These are phyloP conservation scores for Pleurostoma richardsiae DNA, from an alignment of 2,329 filamentous ascomycete genomes.

Conservation along the genomic window DNA sequence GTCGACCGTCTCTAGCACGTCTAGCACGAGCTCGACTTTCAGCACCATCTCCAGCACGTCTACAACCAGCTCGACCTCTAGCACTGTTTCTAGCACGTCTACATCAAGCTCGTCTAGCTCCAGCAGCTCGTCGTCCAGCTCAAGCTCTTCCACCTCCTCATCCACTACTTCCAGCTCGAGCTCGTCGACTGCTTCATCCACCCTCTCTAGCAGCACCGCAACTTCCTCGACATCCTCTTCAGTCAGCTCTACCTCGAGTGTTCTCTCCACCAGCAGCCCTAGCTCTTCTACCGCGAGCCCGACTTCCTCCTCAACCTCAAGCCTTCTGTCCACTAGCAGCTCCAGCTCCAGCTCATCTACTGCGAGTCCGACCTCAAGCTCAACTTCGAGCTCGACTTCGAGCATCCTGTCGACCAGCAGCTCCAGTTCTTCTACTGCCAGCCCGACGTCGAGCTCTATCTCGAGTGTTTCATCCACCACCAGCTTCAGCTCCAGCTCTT, in stretches of 20 bases:
- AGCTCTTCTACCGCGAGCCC: neutral
- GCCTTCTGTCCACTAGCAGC: neutral
- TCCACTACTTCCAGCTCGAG: neutral
- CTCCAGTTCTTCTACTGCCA: neutral
- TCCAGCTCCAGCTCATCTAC: neutral
- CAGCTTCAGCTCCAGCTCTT: neutral
- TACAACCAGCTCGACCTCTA: conserved; percentile 2
- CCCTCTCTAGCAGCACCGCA: neutral
- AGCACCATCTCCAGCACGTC: conserved; percentile 3
- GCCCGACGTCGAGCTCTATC: neutral
- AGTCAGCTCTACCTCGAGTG: neutral
- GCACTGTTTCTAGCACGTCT: conserved; percentile 11
- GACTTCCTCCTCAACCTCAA: neutral
- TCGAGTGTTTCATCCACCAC: neutral
- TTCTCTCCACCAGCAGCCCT: neutral
- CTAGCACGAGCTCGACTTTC: neutral
- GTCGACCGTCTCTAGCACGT: neutral
- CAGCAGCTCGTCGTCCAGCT: neutral
- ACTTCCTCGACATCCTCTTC: neutral
- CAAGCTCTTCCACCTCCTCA: neutral
- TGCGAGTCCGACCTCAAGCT: neutral
- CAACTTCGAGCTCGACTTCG: neutral
- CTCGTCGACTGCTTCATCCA: neutral
- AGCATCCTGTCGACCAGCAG: neutral
- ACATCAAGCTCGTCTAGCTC: neutral